Percentiles rank a stretch among this genome's conserved stretches.
These are phyloP conservation scores for Fusarium stilboides DNA, from an alignment of 2,329 filamentous ascomycete genomes.

Conservation along the genomic window DNA sequence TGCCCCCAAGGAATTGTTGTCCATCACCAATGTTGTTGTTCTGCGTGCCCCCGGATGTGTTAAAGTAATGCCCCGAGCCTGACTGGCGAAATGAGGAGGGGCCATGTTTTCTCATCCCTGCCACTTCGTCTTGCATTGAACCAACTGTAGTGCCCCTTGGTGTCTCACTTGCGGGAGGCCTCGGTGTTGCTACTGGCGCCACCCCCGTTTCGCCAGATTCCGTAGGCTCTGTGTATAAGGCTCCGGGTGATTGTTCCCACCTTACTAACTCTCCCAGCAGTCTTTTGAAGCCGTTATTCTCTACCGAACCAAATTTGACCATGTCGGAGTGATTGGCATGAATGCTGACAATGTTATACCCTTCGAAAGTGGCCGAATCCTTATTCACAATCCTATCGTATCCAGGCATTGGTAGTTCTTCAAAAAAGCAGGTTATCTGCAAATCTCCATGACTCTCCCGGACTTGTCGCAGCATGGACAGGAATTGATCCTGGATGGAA, in stretches of 20 bases:
- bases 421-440: constrained; percentile 56
- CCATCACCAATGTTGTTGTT: too few relatives aligned
- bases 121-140: too few relatives aligned
- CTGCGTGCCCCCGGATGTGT: too few relatives aligned
- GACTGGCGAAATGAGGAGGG: too few relatives aligned
- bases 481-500: constrained; percentile 47
- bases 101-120: too few relatives aligned
- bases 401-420: constrained; percentile 53
- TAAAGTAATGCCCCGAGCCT: too few relatives aligned
- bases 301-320: constrained; percentile 28
- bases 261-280: constrained; percentile 41
- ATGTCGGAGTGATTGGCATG: constrained; percentile 51
- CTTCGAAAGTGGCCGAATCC: constrained; percentile 52
- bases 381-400: constrained; percentile 51
- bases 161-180: too few relatives aligned
- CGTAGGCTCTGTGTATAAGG: not conserved
- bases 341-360: constrained; percentile 50
- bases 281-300: constrained; percentile 52
- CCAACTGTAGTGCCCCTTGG: too few relatives aligned
- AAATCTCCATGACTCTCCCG: constrained; percentile 34
- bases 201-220: too few relatives aligned
- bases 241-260: constrained; percentile 6
- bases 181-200: too few relatives aligned
- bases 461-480: constrained; percentile 46
- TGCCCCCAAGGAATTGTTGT: too few relatives aligned